Base-by-base conservation (phyloP, 2,329 filamentous ascomycete species). In the Peltaster fructicola region DNA sequence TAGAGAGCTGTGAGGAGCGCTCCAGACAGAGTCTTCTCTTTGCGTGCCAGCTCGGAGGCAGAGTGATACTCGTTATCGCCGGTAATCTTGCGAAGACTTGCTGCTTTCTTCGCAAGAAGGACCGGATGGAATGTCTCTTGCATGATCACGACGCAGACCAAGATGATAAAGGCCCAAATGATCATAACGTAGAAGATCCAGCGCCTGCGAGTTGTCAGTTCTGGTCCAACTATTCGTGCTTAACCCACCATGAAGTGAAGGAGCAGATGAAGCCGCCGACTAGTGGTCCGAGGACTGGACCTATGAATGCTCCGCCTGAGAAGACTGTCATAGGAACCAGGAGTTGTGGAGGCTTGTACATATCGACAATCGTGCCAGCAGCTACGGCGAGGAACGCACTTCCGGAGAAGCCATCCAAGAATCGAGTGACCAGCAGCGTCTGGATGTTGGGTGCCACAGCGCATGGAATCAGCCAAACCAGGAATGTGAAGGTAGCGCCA, bases 181-280 rank as follows among this genome's bases (percentile, higher is more conserved):
- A 69, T 65, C 22, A 61, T 38, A 0, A 68, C 52, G 50, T 63
- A 70, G 7, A 54, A 55, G 0, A 61, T 68, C 62, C 64, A 68
- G 10, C 63, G 50, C 64, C 65, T 68, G 9, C 61, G 53, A 33
- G 13, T 14, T 2, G 55, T 35, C 5, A 49, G 56, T 19, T 58
- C 47, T 0, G 54, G n/a, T n/a, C n/a, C n/a, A n/a, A n/a, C n/a
- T n/a, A n/a, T n/a, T n/a, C n/a, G n/a, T n/a, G n/a, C n/a, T n/a
- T n/a, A n/a, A n/a, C n/a, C n/a, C n/a, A n/a, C n/a, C n/a, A n/a
- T n/a, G n/a, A n/a, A n/a, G n/a, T n/a, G n/a, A n/a, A n/a, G n/a
- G n/a, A n/a, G n/a, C n/a, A 56, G 16, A 64, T 52, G 28, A 63
- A 65, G 0, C 54, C 57, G 6, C 61, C 61, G 6, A 59, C 46